phyloP scores from a whole-genome alignment of 2,329 filamentous ascomycete genomes.

The Grosmannia serpens region DNA sequence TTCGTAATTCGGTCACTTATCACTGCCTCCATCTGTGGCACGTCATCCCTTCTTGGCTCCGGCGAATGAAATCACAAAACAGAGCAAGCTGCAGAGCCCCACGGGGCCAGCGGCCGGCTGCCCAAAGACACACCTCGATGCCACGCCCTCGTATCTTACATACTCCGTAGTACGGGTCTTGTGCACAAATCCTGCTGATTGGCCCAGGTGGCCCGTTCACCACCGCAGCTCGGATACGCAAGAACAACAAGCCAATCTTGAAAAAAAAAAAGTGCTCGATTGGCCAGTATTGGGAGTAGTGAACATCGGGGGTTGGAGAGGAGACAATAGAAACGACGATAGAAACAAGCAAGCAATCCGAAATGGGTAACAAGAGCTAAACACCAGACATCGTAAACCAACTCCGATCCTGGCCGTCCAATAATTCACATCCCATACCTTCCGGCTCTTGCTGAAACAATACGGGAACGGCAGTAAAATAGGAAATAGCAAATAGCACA shows the following conservation, averaged over 20 bases:
- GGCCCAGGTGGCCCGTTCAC: too few species aligned
- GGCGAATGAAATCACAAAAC: neutral
- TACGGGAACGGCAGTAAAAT: neutral
- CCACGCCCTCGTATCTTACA: neutral
- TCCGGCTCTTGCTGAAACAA: neutral
- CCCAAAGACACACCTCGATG: too few species aligned
- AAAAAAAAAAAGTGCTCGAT: neutral
- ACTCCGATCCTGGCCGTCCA: slow-evolving; percentile 4
- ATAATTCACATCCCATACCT: neutral
- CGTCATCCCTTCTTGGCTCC: neutral
- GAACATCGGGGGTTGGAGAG: neutral
- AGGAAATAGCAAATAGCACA: neutral
- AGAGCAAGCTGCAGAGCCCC: neutral
- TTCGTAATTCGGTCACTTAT: neutral
- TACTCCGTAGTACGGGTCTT: neutral
- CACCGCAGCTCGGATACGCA: neutral
- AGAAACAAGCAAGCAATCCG: neutral
- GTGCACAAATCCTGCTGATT: too few species aligned
- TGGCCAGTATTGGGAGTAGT: neutral
- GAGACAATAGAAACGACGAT: neutral
- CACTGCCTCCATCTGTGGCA: neutral
- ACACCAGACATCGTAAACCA: neutral
- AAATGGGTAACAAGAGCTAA: neutral
- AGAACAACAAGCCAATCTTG: neutral
- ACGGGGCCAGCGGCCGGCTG: too few species aligned